phyloP scores from a whole-genome alignment of 2,329 filamentous ascomycete species.

The Cladophialophora bantiana region DNA sequence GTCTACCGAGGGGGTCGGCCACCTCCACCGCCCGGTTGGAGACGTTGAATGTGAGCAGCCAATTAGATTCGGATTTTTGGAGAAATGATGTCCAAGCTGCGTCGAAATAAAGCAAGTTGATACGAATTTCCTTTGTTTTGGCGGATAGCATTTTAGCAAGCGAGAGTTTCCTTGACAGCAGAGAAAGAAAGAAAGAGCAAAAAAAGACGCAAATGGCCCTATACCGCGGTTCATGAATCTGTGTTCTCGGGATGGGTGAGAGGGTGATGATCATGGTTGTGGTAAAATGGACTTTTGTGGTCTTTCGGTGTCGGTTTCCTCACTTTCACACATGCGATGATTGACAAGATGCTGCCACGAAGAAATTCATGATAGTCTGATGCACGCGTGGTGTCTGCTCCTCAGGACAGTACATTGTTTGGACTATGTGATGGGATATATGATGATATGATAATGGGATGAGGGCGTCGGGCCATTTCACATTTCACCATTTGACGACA shows the following conservation, averaged over 20 bases:
- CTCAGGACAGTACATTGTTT: too few species aligned
- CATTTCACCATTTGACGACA: too few species aligned
- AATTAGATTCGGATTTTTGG: conserved; percentile 9
- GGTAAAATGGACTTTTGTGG: not conserved
- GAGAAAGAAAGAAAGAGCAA: not conserved
- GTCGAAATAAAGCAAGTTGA: not conserved
- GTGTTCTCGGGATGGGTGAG: not conserved
- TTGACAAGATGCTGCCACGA: not conserved
- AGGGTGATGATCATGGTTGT: not conserved
- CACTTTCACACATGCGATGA: not conserved
- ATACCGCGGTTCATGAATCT: not conserved
- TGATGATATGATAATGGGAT: not conserved
- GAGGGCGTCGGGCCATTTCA: too few species aligned
- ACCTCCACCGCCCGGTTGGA: conserved; percentile 38
- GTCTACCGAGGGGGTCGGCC: conserved; percentile 40
- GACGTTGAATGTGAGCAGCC: conserved; percentile 28
- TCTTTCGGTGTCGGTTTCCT: not conserved
- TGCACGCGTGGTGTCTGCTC: not conserved
- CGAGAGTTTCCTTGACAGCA: conserved; percentile 12
- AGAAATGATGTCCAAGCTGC: conserved; percentile 2
- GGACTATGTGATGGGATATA: not conserved
- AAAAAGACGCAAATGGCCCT: not conserved
- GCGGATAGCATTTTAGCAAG: conserved; percentile 16
- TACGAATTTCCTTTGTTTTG: conserved; percentile 15
- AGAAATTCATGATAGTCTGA: not conserved